A percentile compares a stretch with the other conserved stretches of the same genome.
phyloP scores from a whole-genome alignment of 306 rosid genomes.

The Cucumis melo region DNA sequence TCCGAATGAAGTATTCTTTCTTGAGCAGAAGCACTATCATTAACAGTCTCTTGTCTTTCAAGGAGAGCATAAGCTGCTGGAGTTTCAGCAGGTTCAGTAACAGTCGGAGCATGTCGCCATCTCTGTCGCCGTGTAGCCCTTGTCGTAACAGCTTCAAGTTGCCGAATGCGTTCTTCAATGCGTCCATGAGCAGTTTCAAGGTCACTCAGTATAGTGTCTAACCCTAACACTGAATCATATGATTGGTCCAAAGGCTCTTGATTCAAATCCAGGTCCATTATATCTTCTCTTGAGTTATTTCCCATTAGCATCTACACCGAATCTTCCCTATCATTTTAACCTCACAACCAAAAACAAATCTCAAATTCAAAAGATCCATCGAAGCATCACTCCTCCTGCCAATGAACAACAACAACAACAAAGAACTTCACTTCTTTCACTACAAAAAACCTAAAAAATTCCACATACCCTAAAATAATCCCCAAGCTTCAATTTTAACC shows the following conservation, averaged over 20 bases:
- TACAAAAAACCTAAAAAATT: not conserved
- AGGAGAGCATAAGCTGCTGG: slow-evolving; percentile 7
- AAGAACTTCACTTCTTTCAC: not conserved
- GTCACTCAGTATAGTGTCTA: slow-evolving; percentile 38
- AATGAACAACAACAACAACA: not conserved
- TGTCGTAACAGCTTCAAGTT: slow-evolving; percentile 34
- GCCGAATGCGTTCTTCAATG: slow-evolving; percentile 48
- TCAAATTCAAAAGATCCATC: not conserved
- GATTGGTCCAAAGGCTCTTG: slow-evolving; percentile 27
- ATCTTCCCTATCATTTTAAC: not conserved
- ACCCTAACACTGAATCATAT: slow-evolving; percentile 22
- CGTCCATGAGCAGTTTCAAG: slow-evolving; percentile 39
- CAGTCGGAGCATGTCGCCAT: slow-evolving; percentile 12
- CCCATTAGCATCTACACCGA: slow-evolving; percentile 14
- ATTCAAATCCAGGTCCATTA: slow-evolving; percentile 46
- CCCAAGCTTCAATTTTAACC: not conserved
- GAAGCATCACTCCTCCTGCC: not conserved
- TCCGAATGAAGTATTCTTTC: slow-evolving; percentile 1
- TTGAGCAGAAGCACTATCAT: slow-evolving; percentile 5
- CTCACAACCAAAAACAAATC: not conserved
- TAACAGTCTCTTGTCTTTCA: slow-evolving; percentile 5
- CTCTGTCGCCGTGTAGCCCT: slow-evolving; percentile 42
- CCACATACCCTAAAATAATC: not conserved
- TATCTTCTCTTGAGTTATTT: slow-evolving; percentile 17
- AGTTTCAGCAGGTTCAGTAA: slow-evolving; percentile 14